phyloP scores from a whole-genome alignment of 176 grass and related monocot genomes.

The Coix lacrymajobi region DNA sequence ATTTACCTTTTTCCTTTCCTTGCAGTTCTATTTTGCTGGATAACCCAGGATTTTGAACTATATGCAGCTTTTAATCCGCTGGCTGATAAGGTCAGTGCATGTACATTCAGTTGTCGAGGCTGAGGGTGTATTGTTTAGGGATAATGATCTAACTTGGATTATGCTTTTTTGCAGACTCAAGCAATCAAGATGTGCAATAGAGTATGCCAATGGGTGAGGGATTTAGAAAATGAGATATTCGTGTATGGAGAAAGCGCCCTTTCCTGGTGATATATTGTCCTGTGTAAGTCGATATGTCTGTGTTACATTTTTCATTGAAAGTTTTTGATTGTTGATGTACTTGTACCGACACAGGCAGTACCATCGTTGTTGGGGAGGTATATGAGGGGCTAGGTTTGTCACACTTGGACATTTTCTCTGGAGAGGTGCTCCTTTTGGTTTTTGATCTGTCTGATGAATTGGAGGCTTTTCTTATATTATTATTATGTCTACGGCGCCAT shows the following conservation, averaged over 20 bases:
- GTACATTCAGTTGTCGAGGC: background rate
- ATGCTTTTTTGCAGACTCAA: constrained; percentile 46
- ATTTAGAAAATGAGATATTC: constrained; percentile 92
- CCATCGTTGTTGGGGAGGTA: constrained; percentile 55
- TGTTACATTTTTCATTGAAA: constrained; percentile 3
- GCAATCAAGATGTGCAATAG: constrained; percentile 92
- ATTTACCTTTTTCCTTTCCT: background rate
- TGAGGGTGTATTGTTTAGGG: background rate
- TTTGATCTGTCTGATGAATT: background rate
- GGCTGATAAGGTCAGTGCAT: constrained; percentile 70
- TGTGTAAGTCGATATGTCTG: constrained; percentile 29
- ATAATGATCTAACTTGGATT: background rate
- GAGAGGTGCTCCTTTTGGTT: background rate
- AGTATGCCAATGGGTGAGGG: constrained; percentile 96
- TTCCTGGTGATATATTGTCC: constrained; percentile 86
- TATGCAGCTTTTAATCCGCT: constrained; percentile 91
- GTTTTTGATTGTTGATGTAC: constrained; percentile 46
- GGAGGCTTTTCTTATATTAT: background rate
- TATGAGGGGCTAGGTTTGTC: constrained; percentile 28
- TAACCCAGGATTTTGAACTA: constrained; percentile 98
- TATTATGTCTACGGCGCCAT: background rate
- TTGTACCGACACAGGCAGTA: constrained; percentile 52
- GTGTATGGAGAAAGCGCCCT: constrained; percentile 82
- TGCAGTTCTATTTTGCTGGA: constrained; percentile 91
- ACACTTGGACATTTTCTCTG: constrained; percentile 18